These are phyloP conservation scores for Carex cristatella DNA, from an alignment of 176 grass and related monocot genomes.

Conservation along the genomic window DNA sequence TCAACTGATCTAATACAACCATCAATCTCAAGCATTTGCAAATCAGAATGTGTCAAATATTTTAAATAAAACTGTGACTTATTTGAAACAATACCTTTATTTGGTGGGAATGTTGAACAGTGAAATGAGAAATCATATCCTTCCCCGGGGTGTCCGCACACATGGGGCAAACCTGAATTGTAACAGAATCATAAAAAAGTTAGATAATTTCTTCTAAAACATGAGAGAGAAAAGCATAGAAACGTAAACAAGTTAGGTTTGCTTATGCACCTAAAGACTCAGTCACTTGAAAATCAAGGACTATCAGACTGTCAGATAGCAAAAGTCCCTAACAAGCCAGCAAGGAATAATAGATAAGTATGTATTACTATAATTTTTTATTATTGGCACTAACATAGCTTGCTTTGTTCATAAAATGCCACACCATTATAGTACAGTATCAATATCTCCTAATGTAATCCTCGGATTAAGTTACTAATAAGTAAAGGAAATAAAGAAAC, in stretches of 20 bases:
- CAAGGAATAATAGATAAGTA: neutral
- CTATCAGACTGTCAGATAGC: neutral
- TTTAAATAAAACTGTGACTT: neutral
- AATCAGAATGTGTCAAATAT: neutral
- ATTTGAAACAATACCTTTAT: conserved; percentile 44
- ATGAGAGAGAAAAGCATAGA: neutral
- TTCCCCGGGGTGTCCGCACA: conserved; percentile 67
- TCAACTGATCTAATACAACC: neutral
- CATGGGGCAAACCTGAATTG: conserved; percentile 64
- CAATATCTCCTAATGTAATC: neutral
- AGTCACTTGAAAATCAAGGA: neutral
- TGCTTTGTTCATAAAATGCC: neutral
- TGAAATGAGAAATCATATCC: conserved; percentile 69
- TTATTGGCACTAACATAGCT: neutral
- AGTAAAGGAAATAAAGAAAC: conserved; percentile 2
- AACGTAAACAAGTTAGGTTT: neutral
- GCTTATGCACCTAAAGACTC: neutral
- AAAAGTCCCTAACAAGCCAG: neutral
- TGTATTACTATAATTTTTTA: neutral
- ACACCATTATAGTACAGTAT: conserved; percentile 3
- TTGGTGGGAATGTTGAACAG: conserved; percentile 50
- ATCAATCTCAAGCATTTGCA: neutral
- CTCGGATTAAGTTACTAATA: neutral
- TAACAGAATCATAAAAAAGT: neutral
- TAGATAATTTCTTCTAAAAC: neutral